Base-by-base conservation (phyloP, 177 flowering plant genomes). In the Telopea speciosissima region DNA sequence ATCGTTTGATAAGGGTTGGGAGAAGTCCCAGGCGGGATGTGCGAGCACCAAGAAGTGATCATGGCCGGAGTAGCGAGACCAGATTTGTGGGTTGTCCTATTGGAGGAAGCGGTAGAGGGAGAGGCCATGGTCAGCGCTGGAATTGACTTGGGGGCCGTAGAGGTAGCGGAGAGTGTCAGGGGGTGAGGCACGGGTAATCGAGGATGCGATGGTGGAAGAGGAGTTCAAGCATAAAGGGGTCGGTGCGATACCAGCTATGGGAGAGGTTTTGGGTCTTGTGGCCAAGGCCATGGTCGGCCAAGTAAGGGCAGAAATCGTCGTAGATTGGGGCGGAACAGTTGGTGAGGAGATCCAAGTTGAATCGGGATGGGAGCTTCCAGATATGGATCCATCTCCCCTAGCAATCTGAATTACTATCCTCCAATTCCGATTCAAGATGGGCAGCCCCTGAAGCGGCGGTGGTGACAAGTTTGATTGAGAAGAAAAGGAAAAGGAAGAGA, bases 21-120 rank as follows among this genome's bases (percentile, higher is more conserved):
- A 88, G 76, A 90, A 92, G 73, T 95, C 99, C 99, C 97, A 91
- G 0, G 99, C 97, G 24, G 92, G 84, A 0, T 97, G 75, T 0
- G 97, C 92, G 90, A 91, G 86, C 33, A 92, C 88, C 56, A 90
- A 42, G 77, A 95, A 90, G 77, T 95, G 97, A 64, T 95, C 93
- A 68, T 83, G 86, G 19, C 96, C 97, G 25, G 10, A 0, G 19
- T 78, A 71, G 1, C 90, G 78, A 1, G n/a, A 24, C 97, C 97
- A 92, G 3, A 91, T 73, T 0, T 69, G 28, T 0, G 90, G 89
- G 0, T 69, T 36, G 66, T 92, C 86, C 0, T 42, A 16, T 45
- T 44, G 74, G 14, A 95, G 74, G 65, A 80, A 85, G 0, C 68
- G 56, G 59, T 44, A 88, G 65, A 95, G 74, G 3, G 85, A 81